A percentile compares a stretch with the other conserved stretches of the same genome.
These are phyloP conservation scores for Penicillium sp. DNA, from an alignment of 2,329 filamentous ascomycete genomes.

Conservation along the genomic window DNA sequence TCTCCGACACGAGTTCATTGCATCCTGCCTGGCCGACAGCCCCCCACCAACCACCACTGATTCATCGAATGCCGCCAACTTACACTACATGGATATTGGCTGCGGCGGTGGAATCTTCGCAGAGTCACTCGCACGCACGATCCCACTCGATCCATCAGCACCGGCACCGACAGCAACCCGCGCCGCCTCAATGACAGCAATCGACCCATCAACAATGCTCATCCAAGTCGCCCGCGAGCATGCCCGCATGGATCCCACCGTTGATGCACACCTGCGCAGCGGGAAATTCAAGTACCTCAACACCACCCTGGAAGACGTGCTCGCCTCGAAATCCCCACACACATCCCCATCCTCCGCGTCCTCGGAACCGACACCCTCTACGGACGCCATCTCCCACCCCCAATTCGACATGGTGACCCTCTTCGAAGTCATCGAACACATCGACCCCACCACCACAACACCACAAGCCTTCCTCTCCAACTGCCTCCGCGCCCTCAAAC, in stretches of 20 bases:
- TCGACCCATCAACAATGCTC: conserved; percentile 49
- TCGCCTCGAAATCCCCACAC: conserved; percentile 18
- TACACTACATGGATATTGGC: conserved; percentile 82
- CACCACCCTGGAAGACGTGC: conserved; percentile 69
- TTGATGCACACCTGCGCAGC: conserved; percentile 58
- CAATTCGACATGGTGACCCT: conserved; percentile 79
- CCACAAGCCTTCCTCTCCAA: conserved; percentile 67
- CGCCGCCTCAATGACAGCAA: conserved; percentile 49
- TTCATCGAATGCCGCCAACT: conserved; percentile 30
- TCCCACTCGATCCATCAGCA: conserved; percentile 30
- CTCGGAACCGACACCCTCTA: conserved; percentile 10
- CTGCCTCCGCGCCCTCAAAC: conserved; percentile 68
- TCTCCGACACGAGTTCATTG: conserved; percentile 89
- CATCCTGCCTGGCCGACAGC: conserved; percentile 66
- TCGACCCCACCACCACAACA: conserved; percentile 74
- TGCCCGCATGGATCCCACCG: conserved; percentile 70
- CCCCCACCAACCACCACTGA: conserved; percentile 39
- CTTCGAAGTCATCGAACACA: conserved; percentile 96
- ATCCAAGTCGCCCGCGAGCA: conserved; percentile 72
- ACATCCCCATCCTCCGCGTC: conserved; percentile 12
- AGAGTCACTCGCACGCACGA: conserved; percentile 60
- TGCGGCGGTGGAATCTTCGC: conserved; percentile 97
- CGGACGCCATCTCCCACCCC: conserved; percentile 18
- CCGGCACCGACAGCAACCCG: conserved; percentile 38
- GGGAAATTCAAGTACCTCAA: conserved; percentile 70